These are phyloP conservation scores for Gracilaria domingensis DNA, from an alignment of 23 red algal genomes.

Conservation along the genomic window DNA sequence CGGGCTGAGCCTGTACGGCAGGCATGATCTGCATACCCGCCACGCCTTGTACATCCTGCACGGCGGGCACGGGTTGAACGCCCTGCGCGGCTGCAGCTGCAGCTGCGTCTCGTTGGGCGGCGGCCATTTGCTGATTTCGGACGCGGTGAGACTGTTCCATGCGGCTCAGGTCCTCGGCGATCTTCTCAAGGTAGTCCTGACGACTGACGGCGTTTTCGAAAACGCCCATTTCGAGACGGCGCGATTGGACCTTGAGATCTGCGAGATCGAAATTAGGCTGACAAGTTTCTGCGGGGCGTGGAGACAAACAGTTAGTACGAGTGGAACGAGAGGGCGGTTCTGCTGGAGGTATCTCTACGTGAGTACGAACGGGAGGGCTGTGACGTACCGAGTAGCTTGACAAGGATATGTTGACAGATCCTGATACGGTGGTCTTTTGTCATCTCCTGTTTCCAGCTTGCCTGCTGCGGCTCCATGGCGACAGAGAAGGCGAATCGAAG, in stretches of 20 bases:
- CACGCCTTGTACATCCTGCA: no score
- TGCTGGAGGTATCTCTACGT: no score
- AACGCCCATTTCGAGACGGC: constrained; percentile 31
- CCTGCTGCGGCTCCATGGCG: neutral
- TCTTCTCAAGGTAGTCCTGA: no score
- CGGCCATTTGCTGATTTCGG: neutral
- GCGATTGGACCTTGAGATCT: constrained; percentile 31
- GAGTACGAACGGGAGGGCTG: no score
- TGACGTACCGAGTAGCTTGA: constrained; percentile 53
- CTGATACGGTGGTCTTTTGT: constrained; percentile 54
- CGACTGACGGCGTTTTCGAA: no score
- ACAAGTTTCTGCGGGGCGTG: neutral
- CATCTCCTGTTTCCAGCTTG: constrained; percentile 48
- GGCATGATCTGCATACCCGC: neutral
- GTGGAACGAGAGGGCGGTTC: neutral
- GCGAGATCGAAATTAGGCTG: neutral
- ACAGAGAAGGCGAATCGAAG: no score
- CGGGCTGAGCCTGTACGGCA: constrained; percentile 5
- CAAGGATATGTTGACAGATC: constrained; percentile 72
- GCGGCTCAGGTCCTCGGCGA: constrained; percentile 37
- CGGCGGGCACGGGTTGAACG: no score
- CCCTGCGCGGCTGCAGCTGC: neutral
- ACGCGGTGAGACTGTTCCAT: constrained; percentile 16
- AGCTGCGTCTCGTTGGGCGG: constrained; percentile 6
- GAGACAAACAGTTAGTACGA: neutral